Evolutionary conservation across 2,329 filamentous ascomycete genomes (phyloP).

Genomic region (Tetracladium maxilliforme): DNA sequence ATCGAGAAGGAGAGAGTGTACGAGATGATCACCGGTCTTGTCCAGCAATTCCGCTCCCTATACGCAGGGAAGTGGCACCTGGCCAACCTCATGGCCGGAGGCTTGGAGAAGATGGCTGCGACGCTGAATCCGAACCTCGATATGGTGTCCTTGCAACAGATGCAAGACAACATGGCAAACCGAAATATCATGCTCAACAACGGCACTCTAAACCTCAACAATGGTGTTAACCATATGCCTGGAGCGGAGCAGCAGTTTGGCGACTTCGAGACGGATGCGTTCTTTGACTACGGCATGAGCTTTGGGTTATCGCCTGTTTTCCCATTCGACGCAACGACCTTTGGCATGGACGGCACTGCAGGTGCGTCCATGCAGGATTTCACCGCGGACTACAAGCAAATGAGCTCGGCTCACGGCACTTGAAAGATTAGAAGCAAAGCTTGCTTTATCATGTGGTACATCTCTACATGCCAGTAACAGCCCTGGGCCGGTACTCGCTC

Average conservation of each 20-base stretch:
- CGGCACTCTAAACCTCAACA: too few relatives aligned
- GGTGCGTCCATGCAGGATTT: neutral
- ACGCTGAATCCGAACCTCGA: conserved; percentile 1
- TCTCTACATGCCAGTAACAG: conserved; percentile 15
- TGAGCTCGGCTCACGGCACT: conserved; percentile 1
- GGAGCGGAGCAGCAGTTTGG: too few relatives aligned
- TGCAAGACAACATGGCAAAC: neutral
- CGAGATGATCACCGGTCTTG: conserved; percentile 20
- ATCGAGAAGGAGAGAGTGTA: conserved; percentile 20
- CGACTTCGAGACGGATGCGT: too few relatives aligned
- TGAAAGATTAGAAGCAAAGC: neutral
- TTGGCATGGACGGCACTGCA: too few relatives aligned
- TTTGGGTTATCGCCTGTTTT: too few relatives aligned
- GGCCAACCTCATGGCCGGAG: conserved; percentile 28
- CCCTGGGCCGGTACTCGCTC: conserved; percentile 34
- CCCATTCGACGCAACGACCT: too few relatives aligned
- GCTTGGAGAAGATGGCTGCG: conserved; percentile 23
- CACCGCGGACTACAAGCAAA: neutral
- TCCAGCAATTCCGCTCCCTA: conserved; percentile 22
- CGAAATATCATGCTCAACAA: too few relatives aligned
- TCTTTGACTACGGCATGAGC: too few relatives aligned
- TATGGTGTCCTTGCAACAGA: too few relatives aligned
- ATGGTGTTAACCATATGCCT: too few relatives aligned
- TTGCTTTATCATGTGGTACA: conserved; percentile 1
- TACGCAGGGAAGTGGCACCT: conserved; percentile 28